Evolutionary conservation across 1,284 basidiomycete genomes (phyloP).

Genomic region (Hortiboletus rubellus): DNA sequence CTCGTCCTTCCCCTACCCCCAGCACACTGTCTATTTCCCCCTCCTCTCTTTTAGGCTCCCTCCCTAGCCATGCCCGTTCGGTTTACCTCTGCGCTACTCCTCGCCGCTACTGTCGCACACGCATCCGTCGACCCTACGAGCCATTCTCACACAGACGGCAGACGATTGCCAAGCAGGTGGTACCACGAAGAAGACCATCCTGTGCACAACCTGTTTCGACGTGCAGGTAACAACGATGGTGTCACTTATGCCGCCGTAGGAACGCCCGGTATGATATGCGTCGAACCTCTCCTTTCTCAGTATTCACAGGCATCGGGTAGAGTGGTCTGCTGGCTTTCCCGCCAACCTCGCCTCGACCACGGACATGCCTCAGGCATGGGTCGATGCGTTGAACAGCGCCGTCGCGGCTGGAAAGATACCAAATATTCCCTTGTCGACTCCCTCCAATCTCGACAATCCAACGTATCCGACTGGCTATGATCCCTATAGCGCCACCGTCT

Average conservation of each 20-base stretch:
- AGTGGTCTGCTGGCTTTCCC: conserved; percentile 61
- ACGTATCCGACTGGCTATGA: conserved; percentile 55
- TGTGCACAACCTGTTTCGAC: conserved; percentile 59
- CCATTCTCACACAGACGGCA: conserved; percentile 27
- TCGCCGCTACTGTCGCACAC: conserved; percentile 38
- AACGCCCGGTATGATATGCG: conserved; percentile 47
- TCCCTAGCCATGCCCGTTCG: conserved; percentile 27
- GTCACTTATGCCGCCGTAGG: conserved; percentile 54
- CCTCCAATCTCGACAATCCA: conserved; percentile 45
- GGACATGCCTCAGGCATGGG: conserved; percentile 62
- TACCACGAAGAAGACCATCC: conserved; percentile 57
- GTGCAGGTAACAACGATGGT: conserved; percentile 45
- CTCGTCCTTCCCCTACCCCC: conserved; percentile 3
- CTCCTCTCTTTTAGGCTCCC: conserved; percentile 24
- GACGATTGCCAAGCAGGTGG: conserved; percentile 50
- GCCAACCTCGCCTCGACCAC: conserved; percentile 41
- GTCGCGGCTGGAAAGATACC: conserved; percentile 73
- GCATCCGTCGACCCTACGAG: conserved; percentile 31
- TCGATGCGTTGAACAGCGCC: conserved; percentile 63
- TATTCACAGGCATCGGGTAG: conserved; percentile 36
- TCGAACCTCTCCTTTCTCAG: background rate
- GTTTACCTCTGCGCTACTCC: conserved; percentile 39
- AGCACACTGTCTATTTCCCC: conserved; percentile 24
- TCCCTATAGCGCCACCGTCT: conserved; percentile 54
- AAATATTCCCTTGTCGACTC: conserved; percentile 54